These are phyloP conservation scores for Coemansia brasiliensis DNA, from an alignment of 192 early-diverging fungal genomes.

Conservation along the genomic window DNA sequence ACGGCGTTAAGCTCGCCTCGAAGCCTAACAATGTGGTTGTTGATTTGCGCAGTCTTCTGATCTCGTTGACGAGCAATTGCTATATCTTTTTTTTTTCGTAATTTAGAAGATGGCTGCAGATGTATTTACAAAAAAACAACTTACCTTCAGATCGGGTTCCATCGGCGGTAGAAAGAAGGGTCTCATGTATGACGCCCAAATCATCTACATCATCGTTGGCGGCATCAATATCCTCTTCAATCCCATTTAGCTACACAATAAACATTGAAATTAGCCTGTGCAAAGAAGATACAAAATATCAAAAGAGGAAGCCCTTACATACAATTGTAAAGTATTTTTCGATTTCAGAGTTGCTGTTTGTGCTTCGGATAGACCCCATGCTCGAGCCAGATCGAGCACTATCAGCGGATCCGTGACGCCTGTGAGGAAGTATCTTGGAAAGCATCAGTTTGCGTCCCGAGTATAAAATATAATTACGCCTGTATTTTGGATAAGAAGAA, in stretches of 20 bases:
- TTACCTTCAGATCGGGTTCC: conserved; percentile 51
- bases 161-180: conserved; percentile 41
- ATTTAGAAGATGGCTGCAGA: neutral
- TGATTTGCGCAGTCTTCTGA: conserved; percentile 39
- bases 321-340: conserved; percentile 45
- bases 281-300: neutral
- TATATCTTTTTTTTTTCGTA: conserved; percentile 14
- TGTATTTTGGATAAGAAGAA: too few relatives aligned
- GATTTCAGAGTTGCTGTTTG: conserved; percentile 26
- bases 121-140: neutral
- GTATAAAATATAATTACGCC: too few relatives aligned
- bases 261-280: conserved; percentile 4
- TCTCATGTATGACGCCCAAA: conserved; percentile 33
- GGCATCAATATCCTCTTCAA: conserved; percentile 34
- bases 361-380: conserved; percentile 13
- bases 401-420: conserved; percentile 12
- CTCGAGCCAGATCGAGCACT: conserved; percentile 19
- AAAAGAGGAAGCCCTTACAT: neutral
- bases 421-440: conserved; percentile 26
- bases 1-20: conserved; percentile 44
- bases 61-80: conserved; percentile 48
- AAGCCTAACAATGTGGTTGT: conserved; percentile 38
- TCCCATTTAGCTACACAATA: conserved; percentile 34
- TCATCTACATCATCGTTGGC: conserved; percentile 35
- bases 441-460: conserved; percentile 3